phyloP scores from a whole-genome alignment of 441 rosid genomes.

The Gossypium gossypioides region DNA sequence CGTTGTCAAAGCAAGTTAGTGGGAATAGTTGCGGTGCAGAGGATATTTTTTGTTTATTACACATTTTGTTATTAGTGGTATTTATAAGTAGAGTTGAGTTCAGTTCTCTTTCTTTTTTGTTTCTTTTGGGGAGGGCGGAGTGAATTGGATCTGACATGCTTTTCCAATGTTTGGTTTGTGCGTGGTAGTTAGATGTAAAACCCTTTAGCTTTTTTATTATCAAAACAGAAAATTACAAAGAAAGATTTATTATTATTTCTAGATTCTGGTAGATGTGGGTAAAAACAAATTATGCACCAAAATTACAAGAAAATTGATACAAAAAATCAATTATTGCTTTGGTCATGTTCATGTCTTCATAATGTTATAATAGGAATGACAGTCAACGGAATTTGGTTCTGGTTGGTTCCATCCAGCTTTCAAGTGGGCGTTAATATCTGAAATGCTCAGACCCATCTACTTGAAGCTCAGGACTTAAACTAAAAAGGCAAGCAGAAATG shows the following conservation, averaged over 20 bases:
- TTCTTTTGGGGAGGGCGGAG: not conserved
- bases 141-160: not conserved
- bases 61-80: slow-evolving; percentile 20
- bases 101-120: not conserved
- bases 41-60: not conserved
- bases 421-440: not conserved
- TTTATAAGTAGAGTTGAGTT: slow-evolving; percentile 14
- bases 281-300: too few species aligned
- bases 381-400: too few species aligned
- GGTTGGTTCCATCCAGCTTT: not conserved
- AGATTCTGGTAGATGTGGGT: too few species aligned
- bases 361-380: too few species aligned
- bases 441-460: not conserved
- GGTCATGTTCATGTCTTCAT: too few species aligned
- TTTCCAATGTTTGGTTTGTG: slow-evolving; percentile 6
- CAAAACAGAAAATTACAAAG: not conserved
- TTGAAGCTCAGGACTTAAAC: not conserved
- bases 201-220: not conserved
- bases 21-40: slow-evolving; percentile 11
- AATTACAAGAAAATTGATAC: too few species aligned
- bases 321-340: too few species aligned
- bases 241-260: not conserved
- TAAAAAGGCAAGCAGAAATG: too few species aligned
- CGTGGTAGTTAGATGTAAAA: slow-evolving; percentile 12
- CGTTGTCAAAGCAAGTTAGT: slow-evolving; percentile 18